Evolutionary conservation across 2,329 filamentous ascomycete genomes (phyloP), one percentile per base, ranked within the genome.

Genomic region (Alternaria incomplexa): DNA sequence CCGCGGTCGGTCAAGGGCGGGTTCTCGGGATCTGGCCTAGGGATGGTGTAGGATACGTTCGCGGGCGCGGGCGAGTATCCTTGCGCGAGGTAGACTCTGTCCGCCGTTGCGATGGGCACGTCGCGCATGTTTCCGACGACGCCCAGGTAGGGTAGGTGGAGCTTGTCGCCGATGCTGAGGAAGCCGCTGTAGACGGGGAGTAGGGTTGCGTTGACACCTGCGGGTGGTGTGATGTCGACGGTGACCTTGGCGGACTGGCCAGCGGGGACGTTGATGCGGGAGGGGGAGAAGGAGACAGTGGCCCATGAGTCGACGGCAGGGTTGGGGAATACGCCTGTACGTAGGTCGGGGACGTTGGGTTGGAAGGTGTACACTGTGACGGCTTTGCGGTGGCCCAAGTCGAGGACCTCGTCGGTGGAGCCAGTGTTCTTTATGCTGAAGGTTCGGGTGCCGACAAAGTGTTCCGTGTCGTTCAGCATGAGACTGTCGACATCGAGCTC

Each of bases 121-220:
- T 20, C 43, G 20, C 65, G 65, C 68, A 70, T 67, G 46, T 58
- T 69, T 28, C 64, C 68, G 20, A 58, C 66, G 17, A 70, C 71
- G 3, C 72, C 72, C 4, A 71, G 58, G 30, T 74, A 73, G 5
- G 72, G 71, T 0, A 74, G 28, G 10, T 54, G 43, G 26, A 73
- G 61, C 10, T 62, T 43, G 15, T 57, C 40, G 40, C 52, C 63
- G 4, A 71, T 6, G 12, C 58, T 57, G 26, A 74, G 62, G 47
- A 60, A 73, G 54, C 72, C 72, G 15, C 66, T 68, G 62, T 74
- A 73, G 6, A 74, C 63, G 9, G 72, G 69, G 8, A 73, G 57
- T 6, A 67, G 51, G 6, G 65, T 67, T 6, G 61, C 61, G 44
- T 73, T 69, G 1, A 54, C 25, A 8, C 25, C 47, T 0, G 5